These are phyloP conservation scores for Fraxinus angustifolia DNA, from an alignment of 305 asterid species.

Conservation along the genomic window DNA sequence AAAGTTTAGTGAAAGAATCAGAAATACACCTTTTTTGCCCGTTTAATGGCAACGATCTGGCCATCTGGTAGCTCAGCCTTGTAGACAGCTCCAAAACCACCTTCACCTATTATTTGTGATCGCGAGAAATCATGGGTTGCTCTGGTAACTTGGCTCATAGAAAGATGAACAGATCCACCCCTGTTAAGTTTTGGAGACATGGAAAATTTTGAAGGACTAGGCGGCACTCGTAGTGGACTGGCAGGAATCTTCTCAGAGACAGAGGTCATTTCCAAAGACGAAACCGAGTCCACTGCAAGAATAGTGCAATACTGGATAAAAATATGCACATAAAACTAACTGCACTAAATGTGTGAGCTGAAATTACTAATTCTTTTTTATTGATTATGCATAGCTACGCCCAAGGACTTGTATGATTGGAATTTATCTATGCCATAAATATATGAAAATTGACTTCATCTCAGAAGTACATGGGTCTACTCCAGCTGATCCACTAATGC, in stretches of 20 bases:
- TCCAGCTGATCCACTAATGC: not conserved
- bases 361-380: not conserved
- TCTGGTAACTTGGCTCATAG: constrained; percentile 57
- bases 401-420: not conserved
- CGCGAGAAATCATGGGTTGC: constrained; percentile 77
- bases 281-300: constrained; percentile 55
- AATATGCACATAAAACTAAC: not conserved
- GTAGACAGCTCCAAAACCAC: constrained; percentile 93
- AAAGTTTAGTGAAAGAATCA: constrained; percentile 13
- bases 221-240: constrained; percentile 80
- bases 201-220: constrained; percentile 89
- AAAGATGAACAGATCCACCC: constrained; percentile 83
- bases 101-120: constrained; percentile 71
- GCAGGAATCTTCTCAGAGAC: constrained; percentile 48
- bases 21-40: constrained; percentile 74
- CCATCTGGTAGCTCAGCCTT: constrained; percentile 81
- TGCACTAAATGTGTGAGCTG: not conserved
- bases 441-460: not conserved
- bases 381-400: constrained; percentile 3
- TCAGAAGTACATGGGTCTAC: constrained; percentile 7
- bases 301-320: constrained; percentile 21
- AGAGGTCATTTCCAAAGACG: constrained; percentile 58
- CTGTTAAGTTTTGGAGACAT: constrained; percentile 82
- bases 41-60: constrained; percentile 76
- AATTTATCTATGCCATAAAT: not conserved